Evolutionary conservation across 805 yeast genomes (phyloP), one percentile per base, ranked within the genome.

Genomic region (Naumovozyma baii): DNA sequence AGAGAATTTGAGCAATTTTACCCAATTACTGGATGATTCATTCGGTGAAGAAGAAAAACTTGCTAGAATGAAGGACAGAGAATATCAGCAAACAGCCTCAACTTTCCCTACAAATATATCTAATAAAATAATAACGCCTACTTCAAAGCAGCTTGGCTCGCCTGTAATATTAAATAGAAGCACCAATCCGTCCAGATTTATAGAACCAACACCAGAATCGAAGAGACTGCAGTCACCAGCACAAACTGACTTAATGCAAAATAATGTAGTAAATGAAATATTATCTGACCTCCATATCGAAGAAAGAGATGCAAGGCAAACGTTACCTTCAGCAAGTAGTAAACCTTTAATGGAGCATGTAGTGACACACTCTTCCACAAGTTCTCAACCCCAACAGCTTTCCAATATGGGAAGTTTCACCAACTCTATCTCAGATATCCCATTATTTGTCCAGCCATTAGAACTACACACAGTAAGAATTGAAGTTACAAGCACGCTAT

Each of bases 381-480:
- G n/a, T n/a, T n/a, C n/a, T n/a, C n/a, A n/a, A n/a, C n/a, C n/a
- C n/a, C n/a, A n/a, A n/a, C n/a, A 22, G 26, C 7, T 10, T 7
- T 22, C 26, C 7, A 22, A 22, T 22, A 7, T 10, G 26, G 26
- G 10, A 22, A 22, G 9, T 10, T 10, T 22, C 26, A 22, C 7
- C 22, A 38, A 45, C 32, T 17, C 42, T 7, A 33, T 20, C 8
- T 52, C 66, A 3, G 76, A 73, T 32, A 64, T 67, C 5, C 63
- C 71, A 2, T 57, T 78, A 26, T 75, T 77, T 48, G 70, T 78
- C 13, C 74, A 76, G 48, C 83, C 84, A 0, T 69, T 66, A 15
- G 81, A 78, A 18, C 66, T 78, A 42, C 64, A 66, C 14, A 73
- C 79, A 0, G 66, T 78, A 14, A 57, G 59, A 29, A 64, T 79